Conservation (phyloP, 116 monocot genomes). For the Cymodocea nodosa region DNA sequence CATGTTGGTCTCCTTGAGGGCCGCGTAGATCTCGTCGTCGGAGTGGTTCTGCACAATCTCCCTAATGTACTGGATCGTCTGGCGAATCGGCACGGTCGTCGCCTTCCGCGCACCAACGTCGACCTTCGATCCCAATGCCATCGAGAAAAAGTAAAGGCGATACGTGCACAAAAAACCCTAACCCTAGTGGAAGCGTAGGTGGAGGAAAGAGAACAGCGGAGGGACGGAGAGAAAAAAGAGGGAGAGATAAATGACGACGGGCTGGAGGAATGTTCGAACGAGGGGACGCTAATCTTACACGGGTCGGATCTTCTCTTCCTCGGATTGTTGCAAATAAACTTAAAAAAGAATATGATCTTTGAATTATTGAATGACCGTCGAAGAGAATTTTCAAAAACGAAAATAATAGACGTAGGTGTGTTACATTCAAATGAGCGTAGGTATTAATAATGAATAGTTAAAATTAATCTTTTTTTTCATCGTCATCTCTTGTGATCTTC, state of each 20-base stretch:
- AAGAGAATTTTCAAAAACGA: too few species aligned
- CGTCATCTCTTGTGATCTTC: too few species aligned
- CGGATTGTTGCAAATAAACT: too few species aligned
- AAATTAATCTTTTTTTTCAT: too few species aligned
- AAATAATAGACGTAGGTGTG: too few species aligned
- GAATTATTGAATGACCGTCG: too few species aligned
- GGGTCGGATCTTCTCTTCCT: too few species aligned
- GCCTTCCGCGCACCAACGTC: slow-evolving; percentile 22
- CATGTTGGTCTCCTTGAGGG: slow-evolving; percentile 78
- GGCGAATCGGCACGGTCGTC: slow-evolving; percentile 23
- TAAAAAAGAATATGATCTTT: too few species aligned
- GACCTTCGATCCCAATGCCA: slow-evolving; percentile 33
- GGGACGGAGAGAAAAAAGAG: neutral
- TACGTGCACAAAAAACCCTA: slow-evolving; percentile 4
- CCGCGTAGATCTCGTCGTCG: slow-evolving; percentile 68
- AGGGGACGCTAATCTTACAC: too few species aligned
- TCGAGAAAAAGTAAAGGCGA: neutral
- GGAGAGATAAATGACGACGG: neutral
- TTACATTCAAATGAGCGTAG: too few species aligned
- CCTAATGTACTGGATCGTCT: slow-evolving; percentile 60
- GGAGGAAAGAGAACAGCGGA: neutral
- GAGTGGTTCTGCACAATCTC: slow-evolving; percentile 81
- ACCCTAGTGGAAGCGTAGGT: neutral
- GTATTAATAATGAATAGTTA: too few species aligned
- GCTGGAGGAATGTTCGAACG: too few species aligned